Percentiles rank a stretch among this genome's conserved stretches.
phyloP scores from a whole-genome alignment of 1,139 yeast species.

The Hansenula sp. region DNA sequence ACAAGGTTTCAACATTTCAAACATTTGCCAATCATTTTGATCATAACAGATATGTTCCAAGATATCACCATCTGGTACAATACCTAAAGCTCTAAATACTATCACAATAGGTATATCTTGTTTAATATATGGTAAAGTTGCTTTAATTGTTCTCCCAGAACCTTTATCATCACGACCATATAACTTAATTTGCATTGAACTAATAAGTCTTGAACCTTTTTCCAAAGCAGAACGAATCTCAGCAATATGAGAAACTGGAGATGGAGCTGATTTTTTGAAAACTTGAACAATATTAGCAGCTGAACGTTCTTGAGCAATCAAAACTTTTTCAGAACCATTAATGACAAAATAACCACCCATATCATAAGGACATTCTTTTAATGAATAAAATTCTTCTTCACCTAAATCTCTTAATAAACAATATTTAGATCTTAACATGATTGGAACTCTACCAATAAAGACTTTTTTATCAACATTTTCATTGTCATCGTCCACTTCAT shows the following conservation, averaged over 20 bases:
- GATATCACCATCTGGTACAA: conserved; percentile 98
- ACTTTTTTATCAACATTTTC: conserved; percentile 72
- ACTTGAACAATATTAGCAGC: conserved; percentile 99
- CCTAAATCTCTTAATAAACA: conserved; percentile 89
- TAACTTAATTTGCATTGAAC: conserved; percentile 90
- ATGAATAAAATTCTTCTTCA: conserved; percentile 92
- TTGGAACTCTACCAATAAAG: conserved; percentile 94
- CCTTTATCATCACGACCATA: conserved; percentile 81
- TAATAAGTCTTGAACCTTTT: conserved; percentile 91
- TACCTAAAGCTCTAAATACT: conserved; percentile 96
- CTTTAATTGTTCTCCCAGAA: conserved; percentile 78
- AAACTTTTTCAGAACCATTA: conserved; percentile 96
- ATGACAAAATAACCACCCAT: conserved; percentile 99
- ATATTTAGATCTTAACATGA: conserved; percentile 94
- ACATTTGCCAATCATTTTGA: conserved; percentile 98
- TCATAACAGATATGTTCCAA: conserved; percentile 97
- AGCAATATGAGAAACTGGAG: conserved; percentile 94
- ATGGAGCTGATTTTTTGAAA: conserved; percentile 95
- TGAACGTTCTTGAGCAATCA: conserved; percentile 97
- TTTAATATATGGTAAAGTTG: conserved; percentile 92
- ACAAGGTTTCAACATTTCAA: conserved; percentile 98
- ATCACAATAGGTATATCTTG: conserved; percentile 96
- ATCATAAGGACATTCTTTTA: conserved; percentile 98
- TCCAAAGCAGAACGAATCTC: conserved; percentile 96
- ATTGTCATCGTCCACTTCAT: conserved; percentile 40